These are phyloP conservation scores for Camelina neglecta DNA, from an alignment of 345 rosid species.

Conservation along the genomic window DNA sequence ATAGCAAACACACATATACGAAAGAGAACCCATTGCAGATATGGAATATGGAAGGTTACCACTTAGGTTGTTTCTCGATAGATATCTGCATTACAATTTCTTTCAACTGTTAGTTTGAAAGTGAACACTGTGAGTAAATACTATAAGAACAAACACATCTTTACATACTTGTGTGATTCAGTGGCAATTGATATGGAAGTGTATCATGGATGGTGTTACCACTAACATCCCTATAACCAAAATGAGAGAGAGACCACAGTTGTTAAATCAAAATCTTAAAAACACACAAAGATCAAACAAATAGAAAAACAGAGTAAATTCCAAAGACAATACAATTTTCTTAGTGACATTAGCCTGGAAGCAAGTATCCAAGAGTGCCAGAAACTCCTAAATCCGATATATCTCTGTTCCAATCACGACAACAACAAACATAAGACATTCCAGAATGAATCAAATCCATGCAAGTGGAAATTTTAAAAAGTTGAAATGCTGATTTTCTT, in stretches of 20 bases:
- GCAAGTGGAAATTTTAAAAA: too few species aligned
- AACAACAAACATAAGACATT: not conserved
- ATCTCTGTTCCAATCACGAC: too few species aligned
- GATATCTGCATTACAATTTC: constrained; percentile 66
- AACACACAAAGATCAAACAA: too few species aligned
- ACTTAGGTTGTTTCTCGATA: constrained; percentile 79
- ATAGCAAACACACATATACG: constrained; percentile 67
- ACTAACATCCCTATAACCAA: too few species aligned
- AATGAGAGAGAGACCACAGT: too few species aligned
- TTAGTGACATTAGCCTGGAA: too few species aligned
- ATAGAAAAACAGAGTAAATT: too few species aligned
- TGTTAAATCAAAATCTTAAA: too few species aligned
- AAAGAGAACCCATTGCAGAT: constrained; percentile 71
- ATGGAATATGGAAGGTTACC: constrained; percentile 95
- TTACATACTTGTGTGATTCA: constrained; percentile 96
- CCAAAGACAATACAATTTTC: too few species aligned
- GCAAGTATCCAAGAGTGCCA: too few species aligned
- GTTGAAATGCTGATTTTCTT: too few species aligned
- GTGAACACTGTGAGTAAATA: not conserved
- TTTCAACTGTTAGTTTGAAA: constrained; percentile 22
- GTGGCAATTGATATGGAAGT: constrained; percentile 94
- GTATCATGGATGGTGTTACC: not conserved
- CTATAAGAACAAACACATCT: constrained; percentile 21
- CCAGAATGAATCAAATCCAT: not conserved
- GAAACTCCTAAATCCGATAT: too few species aligned